These are phyloP conservation scores for Zasmidium cellare DNA, from an alignment of 2,329 filamentous ascomycete genomes.

Conservation along the genomic window DNA sequence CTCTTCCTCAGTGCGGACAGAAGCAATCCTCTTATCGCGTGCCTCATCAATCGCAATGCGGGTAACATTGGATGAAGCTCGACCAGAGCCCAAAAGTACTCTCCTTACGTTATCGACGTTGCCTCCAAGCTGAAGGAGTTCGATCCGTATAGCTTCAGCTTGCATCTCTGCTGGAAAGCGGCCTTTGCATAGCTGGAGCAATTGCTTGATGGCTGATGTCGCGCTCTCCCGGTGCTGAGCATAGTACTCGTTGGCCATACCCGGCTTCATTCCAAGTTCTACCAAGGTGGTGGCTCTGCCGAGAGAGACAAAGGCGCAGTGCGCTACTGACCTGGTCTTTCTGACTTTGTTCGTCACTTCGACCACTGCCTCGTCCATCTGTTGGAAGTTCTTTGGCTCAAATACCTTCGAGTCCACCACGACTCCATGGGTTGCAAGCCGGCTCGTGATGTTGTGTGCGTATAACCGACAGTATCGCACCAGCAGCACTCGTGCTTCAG, in stretches of 20 bases:
- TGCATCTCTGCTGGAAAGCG: background rate
- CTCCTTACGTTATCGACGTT: background rate
- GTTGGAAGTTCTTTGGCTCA: background rate
- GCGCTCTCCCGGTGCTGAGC: background rate
- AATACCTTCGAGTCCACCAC: background rate
- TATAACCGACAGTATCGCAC: background rate
- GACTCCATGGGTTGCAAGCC: background rate
- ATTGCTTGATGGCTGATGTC: background rate
- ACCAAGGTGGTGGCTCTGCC: conserved; percentile 4
- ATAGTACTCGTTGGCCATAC: background rate
- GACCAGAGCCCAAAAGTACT: background rate
- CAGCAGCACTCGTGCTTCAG: background rate
- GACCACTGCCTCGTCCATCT: background rate
- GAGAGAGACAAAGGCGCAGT: conserved; percentile 1
- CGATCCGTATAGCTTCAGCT: background rate
- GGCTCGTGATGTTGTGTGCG: background rate
- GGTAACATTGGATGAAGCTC: background rate
- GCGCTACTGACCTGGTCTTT: background rate
- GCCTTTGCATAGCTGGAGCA: background rate
- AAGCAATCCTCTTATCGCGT: background rate
- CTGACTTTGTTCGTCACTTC: background rate
- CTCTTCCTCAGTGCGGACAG: background rate
- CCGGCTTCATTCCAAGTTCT: background rate
- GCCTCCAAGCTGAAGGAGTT: background rate
- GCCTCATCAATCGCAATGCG: background rate